Base-by-base conservation (phyloP, 2,329 filamentous ascomycete genomes). In the Coniochaeta sp. region DNA sequence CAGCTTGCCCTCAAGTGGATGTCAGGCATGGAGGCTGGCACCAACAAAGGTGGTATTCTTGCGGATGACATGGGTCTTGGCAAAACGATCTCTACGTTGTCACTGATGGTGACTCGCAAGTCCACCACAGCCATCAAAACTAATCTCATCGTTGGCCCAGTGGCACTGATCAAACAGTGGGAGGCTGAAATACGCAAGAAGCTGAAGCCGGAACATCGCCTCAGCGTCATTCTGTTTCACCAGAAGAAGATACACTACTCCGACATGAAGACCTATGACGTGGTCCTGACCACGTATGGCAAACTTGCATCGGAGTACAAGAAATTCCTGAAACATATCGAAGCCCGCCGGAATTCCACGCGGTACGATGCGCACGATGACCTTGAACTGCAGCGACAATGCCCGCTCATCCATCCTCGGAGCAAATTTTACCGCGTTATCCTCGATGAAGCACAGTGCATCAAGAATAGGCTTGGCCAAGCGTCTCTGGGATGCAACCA, bases 31-130 rank as follows among this genome's bases (percentile, higher is more conserved):
- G 90, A 93, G 71, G 80, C 84, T 60, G 86, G 89, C 9, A 80
- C 87, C 59, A 91, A 89, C 67, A 91, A 89, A 67, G 90, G 90
- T 19, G 88, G 89, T 24, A 91, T 93, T 60, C 77, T 93, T 26
- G 89, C 87, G 1, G 89, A 91, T 67, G 89, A 91, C 64, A 95
- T 93, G 90, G 90, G 90, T 8, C 77, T 93, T 12, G 90, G 90
- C 8, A 93, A 95, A 73, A 93, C 90, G 0, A 88, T 96, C 26
- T 91, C 93, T 63, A 88, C 90, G 6, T 78, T 97, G 24, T 84
- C 92, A 4, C 80, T 96, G 50, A 89, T 96, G 66, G 78, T 91
- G 14, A 82, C 84, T 6, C 81, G 86, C 6, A 86, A 81, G n/a
- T 84, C 89, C 0, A 72, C 76, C 0, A 79, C 87, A 62, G 62